A percentile compares a stretch with the other conserved stretches of the same genome.
Conservation (phyloP, 2,329 filamentous ascomycete species). For the Hawksworthiomyces lignivorus region DNA sequence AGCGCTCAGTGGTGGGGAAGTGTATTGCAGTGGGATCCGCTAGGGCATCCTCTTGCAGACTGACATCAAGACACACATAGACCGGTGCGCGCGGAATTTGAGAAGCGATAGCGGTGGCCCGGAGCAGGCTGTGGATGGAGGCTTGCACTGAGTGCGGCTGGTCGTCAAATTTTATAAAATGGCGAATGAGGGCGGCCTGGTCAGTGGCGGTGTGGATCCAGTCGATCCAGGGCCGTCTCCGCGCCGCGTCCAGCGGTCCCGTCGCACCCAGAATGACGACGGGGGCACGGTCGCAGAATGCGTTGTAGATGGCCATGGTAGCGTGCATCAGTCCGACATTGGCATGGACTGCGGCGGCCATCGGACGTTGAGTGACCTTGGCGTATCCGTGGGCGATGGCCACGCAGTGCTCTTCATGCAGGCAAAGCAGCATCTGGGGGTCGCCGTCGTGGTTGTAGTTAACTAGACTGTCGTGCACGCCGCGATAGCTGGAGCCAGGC, state of each 20-base stretch:
- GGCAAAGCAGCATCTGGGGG: conserved; percentile 8
- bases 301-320: conserved; percentile 9
- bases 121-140: conserved; percentile 3
- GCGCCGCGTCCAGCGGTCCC: conserved; percentile 5
- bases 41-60: conserved; percentile 6
- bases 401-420: conserved; percentile 11
- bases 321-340: conserved; percentile 9
- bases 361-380: conserved; percentile 7
- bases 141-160: conserved; percentile 7
- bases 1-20: conserved; percentile 1
- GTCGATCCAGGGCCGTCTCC: conserved; percentile 9
- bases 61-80: conserved; percentile 9
- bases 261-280: conserved; percentile 6
- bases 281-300: conserved; percentile 8
- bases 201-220: conserved; percentile 8
- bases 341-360: conserved; percentile 8
- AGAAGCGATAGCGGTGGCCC: background rate
- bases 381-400: conserved; percentile 8
- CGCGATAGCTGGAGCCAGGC: conserved; percentile 6
- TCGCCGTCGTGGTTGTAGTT: conserved; percentile 8
- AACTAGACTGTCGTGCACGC: conserved; percentile 9
- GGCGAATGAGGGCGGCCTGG: conserved; percentile 6
- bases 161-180: conserved; percentile 10
- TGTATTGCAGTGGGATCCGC: no score
- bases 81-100: conserved; percentile 1